Evolutionary conservation across 1,284 basidiomycete species (phyloP), one percentile per base, ranked within the genome.

Genomic region (Ceratobasidium sp.): DNA sequence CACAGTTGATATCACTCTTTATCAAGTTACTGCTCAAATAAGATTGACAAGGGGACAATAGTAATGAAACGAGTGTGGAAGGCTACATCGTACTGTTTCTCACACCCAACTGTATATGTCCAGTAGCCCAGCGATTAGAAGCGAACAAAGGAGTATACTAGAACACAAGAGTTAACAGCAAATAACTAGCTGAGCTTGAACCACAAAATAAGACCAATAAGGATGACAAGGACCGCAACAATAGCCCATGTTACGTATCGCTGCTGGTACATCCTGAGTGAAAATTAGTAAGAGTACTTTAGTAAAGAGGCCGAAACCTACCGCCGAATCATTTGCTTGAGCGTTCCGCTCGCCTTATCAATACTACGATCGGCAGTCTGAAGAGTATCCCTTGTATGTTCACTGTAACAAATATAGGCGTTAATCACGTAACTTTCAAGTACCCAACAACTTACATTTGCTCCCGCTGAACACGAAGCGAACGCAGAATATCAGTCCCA

Each of bases 351-450:
- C 7, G 90, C 90, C 46, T 87, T 84, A 79, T 90, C 89, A 78
- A 91, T 90, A 61, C 87, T 88, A 13, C 86, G 84, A 80, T 91
- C 90, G 10, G 90, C 90, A 78, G 88, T 86, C 53, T 86, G 85
- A 49, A 97, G 94, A 77, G 94, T 96, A 86, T 96, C 94, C 83
- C 97, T 88, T 26, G 97, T 91, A 84, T 98, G 94, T 87, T 98
- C 94, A 81, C 75, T 77, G 4, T 33, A 33, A 33, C 33, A 26
- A 49, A n/a, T 51, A 51, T 26, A 13, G 7, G 7, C 33, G 20
- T 64, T 12, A 60, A 44, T 53, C 40, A 71, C 18, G n/a, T n/a
- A 58, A 20, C 39, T 18, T 39, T 13, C n/a, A 18, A 9, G 49
- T 46, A n/a, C 72, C 40, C 6, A 20, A 60, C 20, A n/a, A 61